These are phyloP conservation scores for Dactylellina cionopaga DNA, from an alignment of 2,329 filamentous ascomycete species.

Conservation along the genomic window DNA sequence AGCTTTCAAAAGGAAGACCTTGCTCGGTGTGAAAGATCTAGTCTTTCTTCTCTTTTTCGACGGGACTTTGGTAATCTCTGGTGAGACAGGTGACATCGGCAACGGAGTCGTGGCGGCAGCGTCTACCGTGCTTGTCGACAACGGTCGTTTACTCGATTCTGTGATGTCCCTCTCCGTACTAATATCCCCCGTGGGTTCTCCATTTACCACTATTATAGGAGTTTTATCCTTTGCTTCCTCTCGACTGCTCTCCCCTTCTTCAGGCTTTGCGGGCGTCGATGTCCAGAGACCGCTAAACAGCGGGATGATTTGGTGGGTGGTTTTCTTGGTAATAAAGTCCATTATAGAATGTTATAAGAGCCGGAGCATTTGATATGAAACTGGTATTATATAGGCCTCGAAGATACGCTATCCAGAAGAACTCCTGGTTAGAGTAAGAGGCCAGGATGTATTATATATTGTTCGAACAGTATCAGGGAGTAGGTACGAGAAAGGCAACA, in stretches of 20 bases:
- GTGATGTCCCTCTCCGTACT: background rate
- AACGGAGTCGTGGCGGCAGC: conserved; percentile 25
- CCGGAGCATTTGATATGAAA: conserved; percentile 20
- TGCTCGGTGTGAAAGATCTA: conserved; percentile 39
- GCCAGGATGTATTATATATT: no score
- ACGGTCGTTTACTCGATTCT: conserved; percentile 12
- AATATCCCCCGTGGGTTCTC: conserved; percentile 11
- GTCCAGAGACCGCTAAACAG: conserved; percentile 48
- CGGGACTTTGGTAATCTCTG: conserved; percentile 43
- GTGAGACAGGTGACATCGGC: conserved; percentile 36
- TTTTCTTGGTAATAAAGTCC: conserved; percentile 51
- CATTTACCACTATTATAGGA: conserved; percentile 39
- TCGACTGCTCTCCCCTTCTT: background rate
- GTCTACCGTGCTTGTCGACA: conserved; percentile 29
- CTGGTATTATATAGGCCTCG: background rate
- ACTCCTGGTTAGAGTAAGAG: no score
- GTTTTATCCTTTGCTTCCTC: conserved; percentile 22
- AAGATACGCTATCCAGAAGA: no score
- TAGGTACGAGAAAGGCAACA: no score
- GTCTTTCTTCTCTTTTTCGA: conserved; percentile 38
- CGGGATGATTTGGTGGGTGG: conserved; percentile 48
- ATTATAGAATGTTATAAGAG: conserved; percentile 23
- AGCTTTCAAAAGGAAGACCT: conserved; percentile 45
- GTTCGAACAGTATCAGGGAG: no score
- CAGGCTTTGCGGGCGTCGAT: conserved; percentile 24